Evolutionary conservation across 495 filamentous ascomycete species (phyloP).

Genomic region (Penicillium roqueforti): DNA sequence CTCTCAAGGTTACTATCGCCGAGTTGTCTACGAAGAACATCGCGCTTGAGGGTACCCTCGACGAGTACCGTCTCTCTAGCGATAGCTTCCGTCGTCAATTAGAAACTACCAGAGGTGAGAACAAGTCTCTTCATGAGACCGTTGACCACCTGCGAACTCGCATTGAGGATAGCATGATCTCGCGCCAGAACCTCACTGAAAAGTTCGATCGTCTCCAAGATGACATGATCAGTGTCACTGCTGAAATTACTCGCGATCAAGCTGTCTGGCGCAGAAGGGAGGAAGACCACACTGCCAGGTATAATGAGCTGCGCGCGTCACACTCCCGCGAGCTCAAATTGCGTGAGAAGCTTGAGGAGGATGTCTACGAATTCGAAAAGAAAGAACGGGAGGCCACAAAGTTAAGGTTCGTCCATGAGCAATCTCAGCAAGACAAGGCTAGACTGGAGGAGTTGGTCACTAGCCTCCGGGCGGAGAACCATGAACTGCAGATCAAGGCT

Average conservation of each 20-base stretch:
- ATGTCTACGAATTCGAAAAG: slow-evolving; percentile 70
- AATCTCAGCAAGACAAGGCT: slow-evolving; percentile 50
- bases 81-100: slow-evolving; percentile 53
- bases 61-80: slow-evolving; percentile 57
- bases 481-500: slow-evolving; percentile 55
- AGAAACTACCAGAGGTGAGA: slow-evolving; percentile 51
- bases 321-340: slow-evolving; percentile 73
- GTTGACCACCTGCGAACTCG: slow-evolving; percentile 67
- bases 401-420: slow-evolving; percentile 50
- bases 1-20: slow-evolving; percentile 58
- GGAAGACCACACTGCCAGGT: slow-evolving; percentile 65
- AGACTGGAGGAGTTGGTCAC: slow-evolving; percentile 63
- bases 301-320: slow-evolving; percentile 74
- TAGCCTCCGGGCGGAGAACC: slow-evolving; percentile 63
- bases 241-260: slow-evolving; percentile 75
- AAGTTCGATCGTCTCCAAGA: slow-evolving; percentile 80
- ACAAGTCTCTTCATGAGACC: slow-evolving; percentile 57
- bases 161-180: slow-evolving; percentile 76
- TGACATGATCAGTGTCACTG: slow-evolving; percentile 73
- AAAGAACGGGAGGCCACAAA: slow-evolving; percentile 67
- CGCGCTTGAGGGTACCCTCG: slow-evolving; percentile 53
- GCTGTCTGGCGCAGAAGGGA: slow-evolving; percentile 68
- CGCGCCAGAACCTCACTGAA: slow-evolving; percentile 70
- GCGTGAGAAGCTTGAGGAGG: slow-evolving; percentile 72
- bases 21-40: slow-evolving; percentile 58